phyloP scores from a whole-genome alignment of 2,329 filamentous ascomycete species.

The Lasiodiplodia citricola region DNA sequence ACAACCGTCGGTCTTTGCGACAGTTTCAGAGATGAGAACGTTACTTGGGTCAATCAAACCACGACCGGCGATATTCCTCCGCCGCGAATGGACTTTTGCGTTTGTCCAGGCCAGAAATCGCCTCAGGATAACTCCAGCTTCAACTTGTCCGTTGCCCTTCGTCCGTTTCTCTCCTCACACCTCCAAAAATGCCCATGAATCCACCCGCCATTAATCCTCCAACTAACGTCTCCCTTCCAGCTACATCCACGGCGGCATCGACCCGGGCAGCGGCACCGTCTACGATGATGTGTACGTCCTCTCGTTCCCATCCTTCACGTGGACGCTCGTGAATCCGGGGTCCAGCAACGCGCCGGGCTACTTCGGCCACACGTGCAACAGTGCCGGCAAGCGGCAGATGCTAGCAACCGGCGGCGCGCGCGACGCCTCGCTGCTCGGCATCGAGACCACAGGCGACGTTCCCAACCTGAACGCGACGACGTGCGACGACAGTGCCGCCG shows the following conservation, averaged over 20 bases:
- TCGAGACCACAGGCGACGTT: constrained; percentile 19
- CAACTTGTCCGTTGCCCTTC: constrained; percentile 44
- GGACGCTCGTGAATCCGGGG: constrained; percentile 48
- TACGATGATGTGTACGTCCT: constrained; percentile 55
- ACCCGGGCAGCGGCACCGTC: constrained; percentile 39
- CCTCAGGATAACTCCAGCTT: constrained; percentile 53
- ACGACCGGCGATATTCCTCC: constrained; percentile 49
- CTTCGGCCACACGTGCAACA: constrained; percentile 50
- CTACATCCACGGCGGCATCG: constrained; percentile 55
- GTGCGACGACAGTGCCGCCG: constrained; percentile 30
- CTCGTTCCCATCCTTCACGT: constrained; percentile 53
- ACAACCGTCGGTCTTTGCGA: constrained; percentile 9
- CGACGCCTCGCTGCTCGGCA: constrained; percentile 3
- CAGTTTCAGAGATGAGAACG: constrained; percentile 1
- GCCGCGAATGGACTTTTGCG: constrained; percentile 53
- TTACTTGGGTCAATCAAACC: constrained; percentile 51
- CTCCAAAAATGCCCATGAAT: constrained; percentile 33
- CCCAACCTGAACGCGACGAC: background rate
- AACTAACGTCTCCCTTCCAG: background rate
- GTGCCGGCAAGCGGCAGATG: constrained; percentile 48
- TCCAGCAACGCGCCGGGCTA: constrained; percentile 32
- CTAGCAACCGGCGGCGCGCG: constrained; percentile 47
- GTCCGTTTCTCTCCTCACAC: background rate
- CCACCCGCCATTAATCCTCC: no score
- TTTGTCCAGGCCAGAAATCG: constrained; percentile 41